Percentiles rank a stretch among this genome's conserved stretches.
Evolutionary conservation across 2,329 filamentous ascomycete genomes (phyloP).

Genomic region (Malbranchea zuffiana): DNA sequence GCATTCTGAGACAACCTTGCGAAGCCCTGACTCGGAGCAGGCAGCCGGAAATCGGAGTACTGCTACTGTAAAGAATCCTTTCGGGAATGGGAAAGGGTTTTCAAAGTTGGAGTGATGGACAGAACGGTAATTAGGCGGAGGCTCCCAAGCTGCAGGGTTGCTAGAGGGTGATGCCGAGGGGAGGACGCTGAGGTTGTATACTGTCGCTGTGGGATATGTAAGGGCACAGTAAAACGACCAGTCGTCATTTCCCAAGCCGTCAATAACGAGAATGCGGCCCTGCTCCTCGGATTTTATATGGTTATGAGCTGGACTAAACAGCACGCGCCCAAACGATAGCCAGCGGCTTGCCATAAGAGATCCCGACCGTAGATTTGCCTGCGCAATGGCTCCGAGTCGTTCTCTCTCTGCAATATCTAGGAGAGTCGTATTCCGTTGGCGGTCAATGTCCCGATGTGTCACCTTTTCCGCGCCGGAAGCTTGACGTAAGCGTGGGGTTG

Average conservation of each 20-base stretch:
- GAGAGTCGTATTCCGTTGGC: slow-evolving; percentile 25
- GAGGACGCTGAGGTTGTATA: slow-evolving; percentile 35
- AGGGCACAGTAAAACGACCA: slow-evolving; percentile 44
- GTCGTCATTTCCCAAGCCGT: slow-evolving; percentile 42
- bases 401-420: slow-evolving; percentile 34
- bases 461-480: not conserved
- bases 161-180: slow-evolving; percentile 24
- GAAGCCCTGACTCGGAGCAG: slow-evolving; percentile 34
- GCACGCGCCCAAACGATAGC: slow-evolving; percentile 41
- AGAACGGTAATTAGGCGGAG: slow-evolving; percentile 34
- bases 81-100: slow-evolving; percentile 37
- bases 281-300: slow-evolving; percentile 33
- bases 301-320: slow-evolving; percentile 41
- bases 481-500: slow-evolving; percentile 8
- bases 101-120: slow-evolving; percentile 33
- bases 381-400: slow-evolving; percentile 30
- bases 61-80: slow-evolving; percentile 36
- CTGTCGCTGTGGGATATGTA: slow-evolving; percentile 36
- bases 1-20: slow-evolving; percentile 39
- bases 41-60: slow-evolving; percentile 39
- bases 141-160: slow-evolving; percentile 34
- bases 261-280: slow-evolving; percentile 38
- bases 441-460: slow-evolving; percentile 20
- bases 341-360: slow-evolving; percentile 42
- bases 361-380: slow-evolving; percentile 40